phyloP scores from a whole-genome alignment of 169 alveolate genomes.

The Toxoplasma gondii region DNA sequence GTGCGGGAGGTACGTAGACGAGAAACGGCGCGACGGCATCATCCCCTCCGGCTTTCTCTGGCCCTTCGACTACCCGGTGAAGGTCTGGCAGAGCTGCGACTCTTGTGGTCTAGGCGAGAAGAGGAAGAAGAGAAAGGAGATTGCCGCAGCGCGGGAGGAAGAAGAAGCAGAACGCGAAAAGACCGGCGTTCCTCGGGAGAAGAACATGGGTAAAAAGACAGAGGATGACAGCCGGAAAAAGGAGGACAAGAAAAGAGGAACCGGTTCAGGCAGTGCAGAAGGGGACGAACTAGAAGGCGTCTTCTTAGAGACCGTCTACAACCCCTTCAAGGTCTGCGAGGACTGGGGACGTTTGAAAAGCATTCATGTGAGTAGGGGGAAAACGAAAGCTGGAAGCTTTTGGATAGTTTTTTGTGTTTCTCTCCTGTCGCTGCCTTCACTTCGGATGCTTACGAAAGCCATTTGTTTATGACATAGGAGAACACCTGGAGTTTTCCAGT shows the following conservation, averaged over 20 bases:
- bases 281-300: background rate
- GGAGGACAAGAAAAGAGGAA: background rate
- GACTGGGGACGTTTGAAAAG: background rate
- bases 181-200: background rate
- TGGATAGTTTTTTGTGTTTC: too few relatives aligned
- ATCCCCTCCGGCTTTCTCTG: background rate
- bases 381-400: too few relatives aligned
- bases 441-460: too few relatives aligned
- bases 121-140: background rate
- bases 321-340: slow-evolving; percentile 24
- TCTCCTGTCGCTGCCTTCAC: too few relatives aligned
- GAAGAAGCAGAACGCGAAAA: background rate
- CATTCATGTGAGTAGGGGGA: background rate
- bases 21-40: background rate
- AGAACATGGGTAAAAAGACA: background rate
- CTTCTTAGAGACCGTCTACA: background rate
- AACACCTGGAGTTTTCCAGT: too few relatives aligned
- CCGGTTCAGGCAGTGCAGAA: background rate
- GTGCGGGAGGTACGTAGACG: slow-evolving; percentile 13
- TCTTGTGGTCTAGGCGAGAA: background rate
- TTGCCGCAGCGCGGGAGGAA: background rate
- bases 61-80: slow-evolving; percentile 27
- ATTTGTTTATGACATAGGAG: too few relatives aligned
- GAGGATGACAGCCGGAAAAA: background rate
- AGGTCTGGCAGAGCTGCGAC: slow-evolving; percentile 19